Evolutionary conservation across 1,284 basidiomycete genomes (phyloP).

Genomic region (Moniliophthora roreri): DNA sequence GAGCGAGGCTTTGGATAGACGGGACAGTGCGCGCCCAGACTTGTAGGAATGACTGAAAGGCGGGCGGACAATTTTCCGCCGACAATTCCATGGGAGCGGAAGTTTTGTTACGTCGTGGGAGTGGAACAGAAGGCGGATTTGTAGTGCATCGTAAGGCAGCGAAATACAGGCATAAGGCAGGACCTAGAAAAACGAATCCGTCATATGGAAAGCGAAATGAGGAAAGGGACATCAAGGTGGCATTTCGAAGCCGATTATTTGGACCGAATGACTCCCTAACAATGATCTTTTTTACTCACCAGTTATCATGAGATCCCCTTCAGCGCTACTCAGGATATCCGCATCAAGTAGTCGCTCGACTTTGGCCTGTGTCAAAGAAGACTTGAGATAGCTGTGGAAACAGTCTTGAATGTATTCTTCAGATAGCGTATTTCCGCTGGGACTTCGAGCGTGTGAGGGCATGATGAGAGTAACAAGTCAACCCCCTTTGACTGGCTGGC

Average conservation of each 20-base stretch:
- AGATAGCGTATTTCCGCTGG: constrained; percentile 34
- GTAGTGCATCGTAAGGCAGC: constrained; percentile 64
- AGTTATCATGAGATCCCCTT: constrained; percentile 79
- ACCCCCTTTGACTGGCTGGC: too few relatives aligned
- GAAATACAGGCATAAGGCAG: constrained; percentile 68
- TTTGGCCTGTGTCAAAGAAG: constrained; percentile 71
- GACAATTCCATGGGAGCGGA: constrained; percentile 47
- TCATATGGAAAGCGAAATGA: neutral
- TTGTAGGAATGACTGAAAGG: constrained; percentile 65
- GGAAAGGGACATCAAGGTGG: constrained; percentile 1
- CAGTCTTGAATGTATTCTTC: constrained; percentile 69
- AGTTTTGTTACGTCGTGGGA: constrained; percentile 41
- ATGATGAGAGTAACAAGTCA: neutral
- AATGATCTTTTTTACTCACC: constrained; percentile 40
- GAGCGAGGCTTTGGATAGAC: constrained; percentile 57
- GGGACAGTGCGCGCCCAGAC: constrained; percentile 73
- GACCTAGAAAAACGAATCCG: constrained; percentile 43
- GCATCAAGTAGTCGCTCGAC: constrained; percentile 69
- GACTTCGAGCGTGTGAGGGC: constrained; percentile 12
- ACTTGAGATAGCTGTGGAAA: constrained; percentile 79
- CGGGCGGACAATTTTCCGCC: constrained; percentile 51
- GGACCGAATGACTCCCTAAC: neutral
- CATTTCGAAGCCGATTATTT: neutral
- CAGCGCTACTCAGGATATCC: constrained; percentile 69
- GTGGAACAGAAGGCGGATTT: constrained; percentile 58